Conservation (phyloP, 2,329 filamentous ascomycete species). For the Lasiodiplodia citricola region DNA sequence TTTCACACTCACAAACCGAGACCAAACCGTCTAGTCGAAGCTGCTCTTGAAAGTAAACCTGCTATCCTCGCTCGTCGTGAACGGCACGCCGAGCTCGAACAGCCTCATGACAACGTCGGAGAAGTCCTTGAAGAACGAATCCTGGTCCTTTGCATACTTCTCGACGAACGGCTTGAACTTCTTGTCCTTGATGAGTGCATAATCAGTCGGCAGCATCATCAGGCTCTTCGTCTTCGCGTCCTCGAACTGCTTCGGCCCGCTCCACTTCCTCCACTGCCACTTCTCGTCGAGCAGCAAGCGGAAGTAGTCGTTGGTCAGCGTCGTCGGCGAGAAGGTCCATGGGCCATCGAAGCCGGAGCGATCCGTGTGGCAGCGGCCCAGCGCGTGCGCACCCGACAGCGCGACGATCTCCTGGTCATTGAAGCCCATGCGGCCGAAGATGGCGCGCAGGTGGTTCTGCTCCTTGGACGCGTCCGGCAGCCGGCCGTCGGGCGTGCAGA, state of each 20-base stretch:
- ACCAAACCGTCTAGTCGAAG: conserved; percentile 38
- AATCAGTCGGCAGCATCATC: conserved; percentile 97
- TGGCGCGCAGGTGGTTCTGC: conserved; percentile 80
- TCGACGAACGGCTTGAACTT: conserved; percentile 79
- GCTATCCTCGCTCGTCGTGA: conserved; percentile 59
- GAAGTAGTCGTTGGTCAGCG: conserved; percentile 95
- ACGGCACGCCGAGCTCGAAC: conserved; percentile 94
- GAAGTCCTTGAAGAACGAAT: conserved; percentile 94
- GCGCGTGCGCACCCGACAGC: conserved; percentile 81
- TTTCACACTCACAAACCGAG: background rate
- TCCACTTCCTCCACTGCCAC: conserved; percentile 90
- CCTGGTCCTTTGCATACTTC: conserved; percentile 89
- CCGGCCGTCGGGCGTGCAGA: conserved; percentile 93
- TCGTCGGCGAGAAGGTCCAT: conserved; percentile 77
- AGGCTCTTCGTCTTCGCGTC: conserved; percentile 84
- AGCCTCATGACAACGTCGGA: conserved; percentile 77
- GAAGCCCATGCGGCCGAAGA: conserved; percentile 98
- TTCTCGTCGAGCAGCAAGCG: conserved; percentile 86
- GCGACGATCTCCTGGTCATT: conserved; percentile 97
- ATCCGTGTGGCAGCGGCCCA: conserved; percentile 84
- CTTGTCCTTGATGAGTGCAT: conserved; percentile 87
- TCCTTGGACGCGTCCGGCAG: conserved; percentile 82
- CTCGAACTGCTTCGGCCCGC: conserved; percentile 88
- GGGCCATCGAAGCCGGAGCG: conserved; percentile 87
- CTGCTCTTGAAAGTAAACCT: conserved; percentile 54